phyloP scores from a whole-genome alignment of 768 basidiomycete genomes.

The Tulasnella sp. region DNA sequence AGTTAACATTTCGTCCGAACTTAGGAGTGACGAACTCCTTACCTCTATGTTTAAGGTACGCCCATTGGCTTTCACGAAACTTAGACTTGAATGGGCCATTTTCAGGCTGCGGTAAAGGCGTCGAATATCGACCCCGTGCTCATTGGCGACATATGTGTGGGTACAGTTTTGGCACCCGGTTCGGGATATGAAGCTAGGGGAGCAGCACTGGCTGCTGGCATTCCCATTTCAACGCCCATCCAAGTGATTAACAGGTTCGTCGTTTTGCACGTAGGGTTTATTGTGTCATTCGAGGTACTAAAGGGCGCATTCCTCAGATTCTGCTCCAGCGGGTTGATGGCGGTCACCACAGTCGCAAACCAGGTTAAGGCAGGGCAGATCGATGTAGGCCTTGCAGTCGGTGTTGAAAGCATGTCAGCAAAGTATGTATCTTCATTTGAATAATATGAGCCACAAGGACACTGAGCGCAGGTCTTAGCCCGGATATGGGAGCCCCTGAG shows the following conservation, averaged over 20 bases:
- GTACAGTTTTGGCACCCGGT: conserved; percentile 55
- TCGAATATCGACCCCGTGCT: conserved; percentile 50
- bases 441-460: neutral
- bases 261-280: too few species aligned
- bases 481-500: conserved; percentile 17
- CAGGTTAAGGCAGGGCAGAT: conserved; percentile 68
- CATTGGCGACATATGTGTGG: conserved; percentile 69
- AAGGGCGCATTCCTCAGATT: conserved; percentile 28
- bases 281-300: conserved; percentile 3
- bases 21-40: conserved; percentile 24
- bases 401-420: conserved; percentile 20
- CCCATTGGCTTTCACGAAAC: too few species aligned
- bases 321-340: conserved; percentile 81
- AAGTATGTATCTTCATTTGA: conserved; percentile 19
- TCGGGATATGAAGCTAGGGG: conserved; percentile 54
- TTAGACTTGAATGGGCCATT: conserved; percentile 28
- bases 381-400: conserved; percentile 46
- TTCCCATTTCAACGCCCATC: conserved; percentile 63
- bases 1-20: neutral
- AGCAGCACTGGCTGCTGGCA: conserved; percentile 67
- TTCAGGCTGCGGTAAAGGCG: conserved; percentile 36
- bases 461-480: neutral
- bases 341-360: conserved; percentile 62
- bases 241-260: conserved; percentile 50
- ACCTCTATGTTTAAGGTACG: conserved; percentile 56